A percentile compares a stretch with the other conserved stretches of the same genome.
Conservation (phyloP, 1,284 basidiomycete species). For the Fomitopsis betulina region DNA sequence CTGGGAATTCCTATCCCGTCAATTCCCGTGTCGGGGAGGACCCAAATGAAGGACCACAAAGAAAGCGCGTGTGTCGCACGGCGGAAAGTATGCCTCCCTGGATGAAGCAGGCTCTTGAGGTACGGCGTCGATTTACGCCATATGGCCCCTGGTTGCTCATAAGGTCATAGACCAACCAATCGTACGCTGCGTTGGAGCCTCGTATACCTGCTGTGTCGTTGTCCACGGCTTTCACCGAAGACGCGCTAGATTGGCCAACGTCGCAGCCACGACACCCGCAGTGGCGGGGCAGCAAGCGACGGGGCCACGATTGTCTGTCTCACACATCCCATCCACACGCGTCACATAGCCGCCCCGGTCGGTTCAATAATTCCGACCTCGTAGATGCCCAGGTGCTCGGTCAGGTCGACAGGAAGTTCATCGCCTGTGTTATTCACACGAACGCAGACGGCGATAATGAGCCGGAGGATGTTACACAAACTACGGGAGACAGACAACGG, state of each 20-base stretch:
- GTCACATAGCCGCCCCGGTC: conserved; percentile 18
- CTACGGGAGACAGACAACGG: conserved; percentile 4
- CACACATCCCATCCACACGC: conserved; percentile 4
- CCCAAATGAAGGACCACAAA: conserved; percentile 3
- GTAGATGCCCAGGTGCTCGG: conserved; percentile 54
- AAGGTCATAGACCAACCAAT: conserved; percentile 41
- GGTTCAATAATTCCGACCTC: conserved; percentile 52
- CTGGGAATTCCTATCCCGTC: conserved; percentile 50
- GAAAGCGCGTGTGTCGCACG: conserved; percentile 1
- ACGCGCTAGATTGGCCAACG: not conserved
- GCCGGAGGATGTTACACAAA: not conserved
- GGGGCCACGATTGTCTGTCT: not conserved
- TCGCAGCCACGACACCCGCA: not conserved
- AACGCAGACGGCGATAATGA: conserved; percentile 8
- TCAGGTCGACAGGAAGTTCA: conserved; percentile 89
- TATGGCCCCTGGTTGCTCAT: not conserved
- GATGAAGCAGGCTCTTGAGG: conserved; percentile 48
- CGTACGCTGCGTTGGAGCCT: conserved; percentile 41
- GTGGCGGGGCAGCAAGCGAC: not conserved
- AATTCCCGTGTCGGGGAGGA: conserved; percentile 15
- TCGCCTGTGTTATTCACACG: conserved; percentile 56
- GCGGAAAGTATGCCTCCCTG: conserved; percentile 36
- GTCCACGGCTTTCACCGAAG: conserved; percentile 12
- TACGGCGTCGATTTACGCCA: conserved; percentile 17
- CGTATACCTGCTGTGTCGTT: conserved; percentile 39